These are phyloP conservation scores for Boletus insuetus DNA, from an alignment of 768 basidiomycete genomes.

Conservation along the genomic window DNA sequence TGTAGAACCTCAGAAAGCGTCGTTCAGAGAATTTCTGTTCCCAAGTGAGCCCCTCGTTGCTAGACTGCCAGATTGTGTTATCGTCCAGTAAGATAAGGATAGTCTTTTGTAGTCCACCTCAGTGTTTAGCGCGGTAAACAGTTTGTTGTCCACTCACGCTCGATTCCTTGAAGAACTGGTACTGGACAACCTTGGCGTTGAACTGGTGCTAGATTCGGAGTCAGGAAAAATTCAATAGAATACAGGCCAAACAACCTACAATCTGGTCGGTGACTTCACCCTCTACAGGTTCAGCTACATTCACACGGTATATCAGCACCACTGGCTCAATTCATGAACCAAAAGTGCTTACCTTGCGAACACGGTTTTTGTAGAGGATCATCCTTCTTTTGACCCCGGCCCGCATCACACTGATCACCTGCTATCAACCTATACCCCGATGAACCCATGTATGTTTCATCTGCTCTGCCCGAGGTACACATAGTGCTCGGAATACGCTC, in stretches of 20 bases:
- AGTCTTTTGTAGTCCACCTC: conserved; percentile 44
- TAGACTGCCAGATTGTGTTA: conserved; percentile 85
- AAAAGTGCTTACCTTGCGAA: conserved; percentile 52
- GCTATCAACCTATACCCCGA: conserved; percentile 92
- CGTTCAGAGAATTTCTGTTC: conserved; percentile 55
- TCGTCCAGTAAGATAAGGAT: conserved; percentile 81
- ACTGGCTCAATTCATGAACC: not conserved
- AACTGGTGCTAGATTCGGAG: conserved; percentile 60
- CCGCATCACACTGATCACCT: conserved; percentile 79
- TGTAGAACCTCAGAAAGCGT: conserved; percentile 79
- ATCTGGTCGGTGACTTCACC: conserved; percentile 76
- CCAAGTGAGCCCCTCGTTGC: conserved; percentile 95
- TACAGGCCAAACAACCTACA: conserved; percentile 40
- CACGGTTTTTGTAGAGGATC: conserved; percentile 70
- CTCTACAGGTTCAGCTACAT: conserved; percentile 70
- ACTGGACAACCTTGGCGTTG: conserved; percentile 60
- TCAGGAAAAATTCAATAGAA: conserved; percentile 1
- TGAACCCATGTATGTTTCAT: conserved; percentile 76
- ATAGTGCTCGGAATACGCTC: conserved; percentile 81
- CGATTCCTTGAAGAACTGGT: conserved; percentile 83
- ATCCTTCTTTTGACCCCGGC: conserved; percentile 64
- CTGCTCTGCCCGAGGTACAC: conserved; percentile 49
- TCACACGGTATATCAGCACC: not conserved
- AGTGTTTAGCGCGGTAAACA: not conserved
- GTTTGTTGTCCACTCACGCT: conserved; percentile 41